phyloP scores from a whole-genome alignment of 108 stramenopile species.

The Aureococcus anophagefferens region DNA sequence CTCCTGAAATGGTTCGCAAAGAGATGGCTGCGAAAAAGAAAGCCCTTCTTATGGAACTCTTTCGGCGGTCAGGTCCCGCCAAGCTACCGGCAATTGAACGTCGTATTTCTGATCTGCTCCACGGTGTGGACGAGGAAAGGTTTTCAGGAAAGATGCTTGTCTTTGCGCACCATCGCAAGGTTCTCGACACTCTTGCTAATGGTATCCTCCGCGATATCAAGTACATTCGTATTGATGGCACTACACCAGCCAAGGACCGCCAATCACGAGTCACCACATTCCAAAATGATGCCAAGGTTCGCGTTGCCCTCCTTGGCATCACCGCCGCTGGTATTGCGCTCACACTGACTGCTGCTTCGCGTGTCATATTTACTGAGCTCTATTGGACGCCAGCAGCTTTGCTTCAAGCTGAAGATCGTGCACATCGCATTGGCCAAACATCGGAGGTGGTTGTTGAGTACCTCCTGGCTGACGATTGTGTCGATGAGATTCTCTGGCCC shows the following conservation, averaged over 20 bases:
- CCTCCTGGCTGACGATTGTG: not conserved
- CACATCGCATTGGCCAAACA: slow-evolving; percentile 91
- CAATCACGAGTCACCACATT: slow-evolving; percentile 77
- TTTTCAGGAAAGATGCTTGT: slow-evolving; percentile 81
- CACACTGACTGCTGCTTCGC: slow-evolving; percentile 91
- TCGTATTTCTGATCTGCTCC: no score
- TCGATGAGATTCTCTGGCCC: not conserved
- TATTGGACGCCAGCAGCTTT: slow-evolving; percentile 92
- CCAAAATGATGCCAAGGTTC: slow-evolving; percentile 69
- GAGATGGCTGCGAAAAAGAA: not conserved
- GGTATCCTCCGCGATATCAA: slow-evolving; percentile 42
- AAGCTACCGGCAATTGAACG: not conserved
- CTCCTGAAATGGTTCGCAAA: no score
- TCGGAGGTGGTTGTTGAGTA: slow-evolving; percentile 75
- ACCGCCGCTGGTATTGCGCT: slow-evolving; percentile 95
- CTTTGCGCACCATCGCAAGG: slow-evolving; percentile 86
- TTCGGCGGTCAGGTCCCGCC: not conserved
- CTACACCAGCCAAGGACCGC: slow-evolving; percentile 64
- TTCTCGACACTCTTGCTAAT: slow-evolving; percentile 64
- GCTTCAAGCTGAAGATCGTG: slow-evolving; percentile 94
- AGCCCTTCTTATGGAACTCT: not conserved
- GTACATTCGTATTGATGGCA: slow-evolving; percentile 88
- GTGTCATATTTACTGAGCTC: slow-evolving; percentile 93
- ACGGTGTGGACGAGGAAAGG: slow-evolving; percentile 31
- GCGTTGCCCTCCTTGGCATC: slow-evolving; percentile 82